phyloP scores from a whole-genome alignment of 768 basidiomycete species.

The Tricholoma sp. region DNA sequence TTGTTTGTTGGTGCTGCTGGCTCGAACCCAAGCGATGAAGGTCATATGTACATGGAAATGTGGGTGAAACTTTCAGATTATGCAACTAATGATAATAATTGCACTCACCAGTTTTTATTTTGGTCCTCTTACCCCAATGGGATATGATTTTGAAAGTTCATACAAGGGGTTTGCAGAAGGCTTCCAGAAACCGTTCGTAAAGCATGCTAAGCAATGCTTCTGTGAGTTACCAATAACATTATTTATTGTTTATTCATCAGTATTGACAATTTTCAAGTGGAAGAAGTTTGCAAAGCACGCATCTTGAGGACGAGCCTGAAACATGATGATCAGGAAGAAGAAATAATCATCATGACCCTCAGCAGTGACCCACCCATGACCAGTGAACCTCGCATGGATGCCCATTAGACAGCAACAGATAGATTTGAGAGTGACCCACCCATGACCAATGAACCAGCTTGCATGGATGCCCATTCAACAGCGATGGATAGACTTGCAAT shows the following conservation, averaged over 20 bases:
- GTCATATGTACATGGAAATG: not conserved
- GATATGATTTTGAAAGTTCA: not conserved
- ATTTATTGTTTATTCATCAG: not conserved
- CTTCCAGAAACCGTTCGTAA: not conserved
- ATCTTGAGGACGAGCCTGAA: not conserved
- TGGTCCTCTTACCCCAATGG: not conserved
- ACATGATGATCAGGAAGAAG: not conserved
- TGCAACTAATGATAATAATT: not conserved
- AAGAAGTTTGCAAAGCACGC: not conserved
- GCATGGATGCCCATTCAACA: not conserved
- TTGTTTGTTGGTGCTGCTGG: not conserved
- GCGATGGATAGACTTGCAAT: not conserved
- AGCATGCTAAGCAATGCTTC: not conserved
- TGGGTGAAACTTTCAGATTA: not conserved
- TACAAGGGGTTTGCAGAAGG: not conserved
- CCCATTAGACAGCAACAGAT: not conserved
- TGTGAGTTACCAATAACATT: not conserved
- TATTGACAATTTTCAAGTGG: not conserved
- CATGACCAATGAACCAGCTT: not conserved
- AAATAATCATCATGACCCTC: not conserved
- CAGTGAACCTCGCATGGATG: not conserved
- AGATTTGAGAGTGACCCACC: not conserved
- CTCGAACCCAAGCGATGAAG: not conserved
- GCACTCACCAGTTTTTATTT: not conserved
- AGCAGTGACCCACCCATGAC: not conserved